Base-by-base conservation (phyloP, 2,329 filamentous ascomycete genomes). In the Cryphonectria radicalis region DNA sequence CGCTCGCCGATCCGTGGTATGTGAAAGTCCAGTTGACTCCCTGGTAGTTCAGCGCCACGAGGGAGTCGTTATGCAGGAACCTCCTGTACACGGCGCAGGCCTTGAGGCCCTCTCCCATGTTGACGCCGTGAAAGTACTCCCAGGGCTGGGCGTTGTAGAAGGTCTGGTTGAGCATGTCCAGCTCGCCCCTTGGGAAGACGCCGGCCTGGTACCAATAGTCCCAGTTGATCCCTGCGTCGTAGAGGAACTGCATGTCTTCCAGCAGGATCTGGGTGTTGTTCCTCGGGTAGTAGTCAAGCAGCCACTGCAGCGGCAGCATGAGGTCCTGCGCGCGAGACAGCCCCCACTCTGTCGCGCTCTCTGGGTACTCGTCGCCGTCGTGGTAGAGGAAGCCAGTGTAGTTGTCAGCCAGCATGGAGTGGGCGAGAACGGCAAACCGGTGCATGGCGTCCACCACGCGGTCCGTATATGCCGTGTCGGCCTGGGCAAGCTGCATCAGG, bases 321-420 rank as follows among this genome's bases (percentile, higher is more conserved):
- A 79, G 76, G 67, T 81, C 80, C 37, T 81, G 79, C 22, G 78
- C 77, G 50, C 80, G 74, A 55, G 77, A 77, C 3, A 78, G 71
- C 1, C 79, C 79, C 72, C 78, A 79, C 55, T 77, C 76, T 60
- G 73, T 72, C n/a, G 75, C 74, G 68, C 83, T 80, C 50, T 71
- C 69, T 10, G 64, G 50, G 37, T 86, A 82, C 25, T 78, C 74
- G 72, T 87, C 84, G 3, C 81, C 83, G 0, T 78, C 75, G 37
- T 83, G 82, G 71, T 80, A 80, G 50, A 87, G 77, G 67, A 86
- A 81, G 0, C 87, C 87, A 0, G 82, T 83, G 53, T 82, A 84
- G 73, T 87, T 83, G 70, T 87, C 75, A 66, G 80, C 77, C 37
- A 89, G 79, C 87, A 89, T 89, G 25, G 77, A 78, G 72, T 88